A percentile compares a stretch with the other conserved stretches of the same genome.
Evolutionary conservation across 2,329 filamentous ascomycete genomes (phyloP).

Genomic region (Pseudogymnoascus sp.): DNA sequence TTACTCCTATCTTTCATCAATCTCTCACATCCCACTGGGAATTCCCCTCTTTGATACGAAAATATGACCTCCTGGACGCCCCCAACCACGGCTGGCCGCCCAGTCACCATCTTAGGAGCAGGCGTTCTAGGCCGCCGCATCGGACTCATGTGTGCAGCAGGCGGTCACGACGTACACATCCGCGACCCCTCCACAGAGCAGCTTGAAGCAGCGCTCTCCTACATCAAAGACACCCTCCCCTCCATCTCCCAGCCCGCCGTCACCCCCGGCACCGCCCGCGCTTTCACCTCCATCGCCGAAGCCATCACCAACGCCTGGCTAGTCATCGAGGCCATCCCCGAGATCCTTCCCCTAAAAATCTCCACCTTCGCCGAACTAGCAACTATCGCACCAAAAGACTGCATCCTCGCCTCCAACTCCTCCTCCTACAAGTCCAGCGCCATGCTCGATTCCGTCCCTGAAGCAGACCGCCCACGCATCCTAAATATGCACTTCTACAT

Average conservation of each 20-base stretch:
- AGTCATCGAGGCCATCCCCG: conserved; percentile 37
- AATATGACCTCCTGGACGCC: conserved; percentile 13
- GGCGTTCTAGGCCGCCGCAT: conserved; percentile 39
- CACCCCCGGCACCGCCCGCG: conserved; percentile 8
- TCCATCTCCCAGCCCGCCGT: conserved; percentile 6
- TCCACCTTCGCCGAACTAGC: conserved; percentile 35
- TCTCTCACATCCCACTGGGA: neutral
- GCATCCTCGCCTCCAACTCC: conserved; percentile 41
- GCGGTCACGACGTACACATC: conserved; percentile 37
- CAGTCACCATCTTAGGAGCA: conserved; percentile 35
- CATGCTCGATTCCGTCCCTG: conserved; percentile 31
- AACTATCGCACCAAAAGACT: conserved; percentile 28
- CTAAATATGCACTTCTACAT: conserved; percentile 39
- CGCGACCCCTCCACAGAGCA: conserved; percentile 36
- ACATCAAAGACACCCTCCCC: conserved; percentile 33
- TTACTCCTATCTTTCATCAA: neutral
- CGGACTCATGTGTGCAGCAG: conserved; percentile 34
- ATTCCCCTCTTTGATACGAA: neutral
- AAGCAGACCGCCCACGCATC: conserved; percentile 31
- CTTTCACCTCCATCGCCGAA: conserved; percentile 18
- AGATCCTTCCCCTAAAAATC: conserved; percentile 36
- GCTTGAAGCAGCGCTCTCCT: conserved; percentile 32
- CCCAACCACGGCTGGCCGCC: conserved; percentile 23
- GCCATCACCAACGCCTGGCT: conserved; percentile 29
- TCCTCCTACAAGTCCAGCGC: conserved; percentile 39